These are phyloP conservation scores for Populus nigra DNA, from an alignment of 345 rosid species.

Conservation along the genomic window DNA sequence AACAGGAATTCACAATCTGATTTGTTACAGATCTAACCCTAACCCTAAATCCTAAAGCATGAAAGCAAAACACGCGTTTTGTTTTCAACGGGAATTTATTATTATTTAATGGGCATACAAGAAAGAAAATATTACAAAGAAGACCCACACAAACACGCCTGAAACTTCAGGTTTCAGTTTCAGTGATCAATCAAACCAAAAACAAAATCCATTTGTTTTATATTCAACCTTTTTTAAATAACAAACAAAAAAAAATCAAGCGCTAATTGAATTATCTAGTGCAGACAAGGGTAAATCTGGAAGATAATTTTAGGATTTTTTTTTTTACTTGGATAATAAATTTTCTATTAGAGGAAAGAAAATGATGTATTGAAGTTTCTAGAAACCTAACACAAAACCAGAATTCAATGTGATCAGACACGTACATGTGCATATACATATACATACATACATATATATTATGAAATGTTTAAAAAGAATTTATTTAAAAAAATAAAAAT, in stretches of 20 bases:
- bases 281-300: conserved; percentile 16
- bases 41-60: conserved; percentile 11
- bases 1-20: neutral
- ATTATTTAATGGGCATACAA: neutral
- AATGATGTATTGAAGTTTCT: too few species aligned
- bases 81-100: neutral
- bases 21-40: neutral
- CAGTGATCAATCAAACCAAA: neutral
- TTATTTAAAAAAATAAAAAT: too few species aligned
- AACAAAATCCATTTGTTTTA: conserved; percentile 1
- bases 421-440: too few species aligned
- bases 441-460: too few species aligned
- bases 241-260: neutral
- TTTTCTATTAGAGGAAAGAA: too few species aligned
- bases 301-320: conserved; percentile 4
- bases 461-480: too few species aligned
- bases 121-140: conserved; percentile 1
- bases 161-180: neutral
- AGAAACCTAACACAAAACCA: too few species aligned
- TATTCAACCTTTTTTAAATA: too few species aligned
- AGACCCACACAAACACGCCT: conserved; percentile 4
- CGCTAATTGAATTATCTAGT: neutral
- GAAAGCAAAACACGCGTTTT: neutral
- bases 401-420: too few species aligned
- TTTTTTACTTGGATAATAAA: too few species aligned